Evolutionary conservation across 2,329 filamentous ascomycete species (phyloP).

Genomic region (Cladophialophora carrionii): DNA sequence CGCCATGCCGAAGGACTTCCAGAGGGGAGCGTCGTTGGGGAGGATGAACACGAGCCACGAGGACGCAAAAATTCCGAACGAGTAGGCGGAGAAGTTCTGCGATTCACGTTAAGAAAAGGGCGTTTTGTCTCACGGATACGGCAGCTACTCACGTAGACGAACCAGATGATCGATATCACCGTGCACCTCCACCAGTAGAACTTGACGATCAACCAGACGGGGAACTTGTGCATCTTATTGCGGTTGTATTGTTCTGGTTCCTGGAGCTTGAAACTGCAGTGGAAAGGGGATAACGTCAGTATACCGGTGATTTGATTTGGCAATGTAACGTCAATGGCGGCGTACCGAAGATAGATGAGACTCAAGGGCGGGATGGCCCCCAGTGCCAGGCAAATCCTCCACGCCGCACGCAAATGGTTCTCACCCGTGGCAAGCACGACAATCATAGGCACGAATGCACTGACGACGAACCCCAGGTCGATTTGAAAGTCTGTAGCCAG

Average conservation of each 20-base stretch:
- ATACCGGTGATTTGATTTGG: not conserved
- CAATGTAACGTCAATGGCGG: not conserved
- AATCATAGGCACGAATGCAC: slow-evolving; percentile 74
- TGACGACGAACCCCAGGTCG: slow-evolving; percentile 79
- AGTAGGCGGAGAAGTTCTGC: slow-evolving; percentile 74
- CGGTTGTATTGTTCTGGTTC: slow-evolving; percentile 77
- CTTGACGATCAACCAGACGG: slow-evolving; percentile 56
- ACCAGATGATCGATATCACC: slow-evolving; percentile 77
- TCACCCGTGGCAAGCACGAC: slow-evolving; percentile 63
- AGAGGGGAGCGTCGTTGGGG: slow-evolving; percentile 63
- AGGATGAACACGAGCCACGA: slow-evolving; percentile 64
- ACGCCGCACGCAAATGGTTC: slow-evolving; percentile 71
- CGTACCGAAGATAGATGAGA: slow-evolving; percentile 66
- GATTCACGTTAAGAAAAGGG: not conserved
- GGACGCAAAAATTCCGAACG: slow-evolving; percentile 82
- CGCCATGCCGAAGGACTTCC: slow-evolving; percentile 84
- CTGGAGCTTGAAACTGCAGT: slow-evolving; percentile 61
- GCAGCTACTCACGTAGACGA: slow-evolving; percentile 63
- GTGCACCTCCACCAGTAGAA: slow-evolving; percentile 75
- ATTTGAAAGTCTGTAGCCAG: slow-evolving; percentile 89
- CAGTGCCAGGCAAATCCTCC: slow-evolving; percentile 79
- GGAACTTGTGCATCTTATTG: slow-evolving; percentile 68
- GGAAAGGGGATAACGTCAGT: not conserved
- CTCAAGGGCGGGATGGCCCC: slow-evolving; percentile 74
- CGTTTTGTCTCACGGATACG: not conserved